Base-by-base conservation (phyloP, 1,284 basidiomycete genomes). In the Phylloboletellus chloephorus region DNA sequence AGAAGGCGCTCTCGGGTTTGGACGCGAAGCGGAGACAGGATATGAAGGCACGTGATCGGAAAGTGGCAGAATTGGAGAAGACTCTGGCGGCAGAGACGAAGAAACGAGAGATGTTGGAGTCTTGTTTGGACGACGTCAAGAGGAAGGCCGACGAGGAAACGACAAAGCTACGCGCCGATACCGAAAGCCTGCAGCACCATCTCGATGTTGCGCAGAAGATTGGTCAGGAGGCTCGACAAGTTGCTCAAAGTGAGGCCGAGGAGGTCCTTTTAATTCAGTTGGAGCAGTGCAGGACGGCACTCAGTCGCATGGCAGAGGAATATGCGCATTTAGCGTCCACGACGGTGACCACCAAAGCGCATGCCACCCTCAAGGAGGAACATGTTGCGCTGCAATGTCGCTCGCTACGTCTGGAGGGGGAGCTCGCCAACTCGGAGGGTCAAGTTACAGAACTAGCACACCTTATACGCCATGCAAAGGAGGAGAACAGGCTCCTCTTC, bases 361-460 rank as follows among this genome's bases (percentile, higher is more conserved):
- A 79, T 52, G 60, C 63, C 9, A 49, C 50, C n/a, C 61, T 78
- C 25, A 69, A 71, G 56, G 61, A 67, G 24, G 68, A 76, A 23
- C 57, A 70, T 32, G 38, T 57, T 5, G 52, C 57, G 0, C 53
- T 74, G 16, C 69, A 71, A 42, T 52, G 77, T 17, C 72, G 67
- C 9, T 63, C 67, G 13, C 58, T 68, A 23, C 74, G 79, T 23
- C 63, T 85, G 12, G 75, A 82, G 52, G 73, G 83, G 46, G 83
- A 80, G 54, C 64, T 83, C 5, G 76, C 73, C 23, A 82, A 82
- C 52, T 68, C 80, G 7, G 79, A 85, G 42, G 74, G 63, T 11
- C 82, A 87, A 54, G 79, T 83, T 10, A 57, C 67, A 10, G 82
- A 85, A 49, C 65, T 88, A 9, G 78, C 76, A 1, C 61, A 73